A percentile compares a stretch with the other conserved stretches of the same genome.
phyloP scores from a whole-genome alignment of 345 rosid species.

The Abelmoschus esculentus region DNA sequence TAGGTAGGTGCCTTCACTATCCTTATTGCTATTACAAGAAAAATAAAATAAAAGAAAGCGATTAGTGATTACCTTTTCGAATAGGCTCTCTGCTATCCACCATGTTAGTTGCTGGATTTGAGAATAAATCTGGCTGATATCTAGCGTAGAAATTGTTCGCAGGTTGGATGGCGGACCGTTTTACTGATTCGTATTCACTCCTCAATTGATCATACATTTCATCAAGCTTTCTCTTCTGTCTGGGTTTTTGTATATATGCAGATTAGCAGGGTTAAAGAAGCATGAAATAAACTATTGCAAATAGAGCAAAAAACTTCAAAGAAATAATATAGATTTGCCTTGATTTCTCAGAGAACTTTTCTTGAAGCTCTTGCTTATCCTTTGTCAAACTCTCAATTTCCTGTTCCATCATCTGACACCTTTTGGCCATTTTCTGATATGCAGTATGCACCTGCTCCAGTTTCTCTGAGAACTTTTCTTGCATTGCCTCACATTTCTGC shows the following conservation, averaged over 20 bases:
- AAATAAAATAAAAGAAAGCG: conserved; percentile 3
- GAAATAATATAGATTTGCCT: conserved; percentile 36
- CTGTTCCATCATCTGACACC: conserved; percentile 92
- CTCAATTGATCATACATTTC: conserved; percentile 96
- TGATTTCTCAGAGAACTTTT: conserved; percentile 88
- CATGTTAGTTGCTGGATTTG: conserved; percentile 47
- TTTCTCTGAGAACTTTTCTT: conserved; percentile 88
- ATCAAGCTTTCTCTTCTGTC: conserved; percentile 97
- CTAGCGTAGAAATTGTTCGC: conserved; percentile 56
- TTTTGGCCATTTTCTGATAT: conserved; percentile 79
- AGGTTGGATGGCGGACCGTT: conserved; percentile 82
- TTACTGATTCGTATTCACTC: conserved; percentile 64
- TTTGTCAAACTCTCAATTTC: conserved; percentile 76
- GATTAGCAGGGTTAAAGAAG: conserved; percentile 10
- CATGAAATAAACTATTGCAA: background rate
- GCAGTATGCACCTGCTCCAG: conserved; percentile 87
- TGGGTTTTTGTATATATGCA: conserved; percentile 21
- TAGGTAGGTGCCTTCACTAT: conserved; percentile 1
- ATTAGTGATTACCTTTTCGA: conserved; percentile 64
- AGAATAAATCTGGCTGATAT: conserved; percentile 70
- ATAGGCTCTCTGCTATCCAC: conserved; percentile 56
- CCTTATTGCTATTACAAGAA: conserved; percentile 3
- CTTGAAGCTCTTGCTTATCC: conserved; percentile 96
- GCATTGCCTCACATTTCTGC: conserved; percentile 90
- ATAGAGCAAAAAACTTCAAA: conserved; percentile 3